A percentile compares a stretch with the other conserved stretches of the same genome.
Evolutionary conservation across 805 yeast species (phyloP).

Genomic region (Allodekkera sacchari): DNA sequence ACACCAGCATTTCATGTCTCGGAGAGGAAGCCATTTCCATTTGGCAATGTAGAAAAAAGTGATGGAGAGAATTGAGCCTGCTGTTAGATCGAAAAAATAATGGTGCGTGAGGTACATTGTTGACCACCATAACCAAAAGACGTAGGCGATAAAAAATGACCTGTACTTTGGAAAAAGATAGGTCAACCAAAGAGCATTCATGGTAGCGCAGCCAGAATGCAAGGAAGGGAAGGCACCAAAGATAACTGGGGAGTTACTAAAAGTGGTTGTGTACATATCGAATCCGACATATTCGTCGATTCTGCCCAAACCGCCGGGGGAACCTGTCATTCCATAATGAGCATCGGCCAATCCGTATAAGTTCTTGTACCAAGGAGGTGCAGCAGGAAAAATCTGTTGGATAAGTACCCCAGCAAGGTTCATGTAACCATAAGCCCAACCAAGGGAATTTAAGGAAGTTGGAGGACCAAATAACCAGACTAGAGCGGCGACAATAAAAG

Average conservation of each 20-base stretch:
- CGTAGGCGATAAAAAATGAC: conserved; percentile 61
- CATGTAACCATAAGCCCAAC: conserved; percentile 91
- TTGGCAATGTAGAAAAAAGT: conserved; percentile 62
- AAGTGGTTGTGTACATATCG: conserved; percentile 73
- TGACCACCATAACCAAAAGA: conserved; percentile 96
- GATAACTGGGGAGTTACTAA: conserved; percentile 77
- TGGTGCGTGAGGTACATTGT: conserved; percentile 98
- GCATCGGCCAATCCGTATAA: conserved; percentile 81
- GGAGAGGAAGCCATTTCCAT: conserved; percentile 55
- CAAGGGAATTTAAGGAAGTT: conserved; percentile 70
- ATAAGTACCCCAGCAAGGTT: conserved; percentile 73
- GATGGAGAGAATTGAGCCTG: conserved; percentile 74
- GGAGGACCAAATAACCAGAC: conserved; percentile 89
- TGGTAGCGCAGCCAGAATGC: conserved; percentile 86
- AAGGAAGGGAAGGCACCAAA: conserved; percentile 72
- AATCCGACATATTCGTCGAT: conserved; percentile 72
- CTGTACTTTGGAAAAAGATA: conserved; percentile 69
- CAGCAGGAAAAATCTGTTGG: conserved; percentile 80
- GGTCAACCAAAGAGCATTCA: conserved; percentile 79
- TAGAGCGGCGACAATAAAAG: conserved; percentile 74
- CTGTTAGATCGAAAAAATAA: conserved; percentile 84
- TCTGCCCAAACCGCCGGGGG: conserved; percentile 88
- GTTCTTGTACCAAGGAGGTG: conserved; percentile 93
- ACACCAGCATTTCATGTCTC: conserved; percentile 44
- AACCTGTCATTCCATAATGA: conserved; percentile 79